Evolutionary conservation across 805 yeast genomes (phyloP).

Genomic region (Pichia insulana): DNA sequence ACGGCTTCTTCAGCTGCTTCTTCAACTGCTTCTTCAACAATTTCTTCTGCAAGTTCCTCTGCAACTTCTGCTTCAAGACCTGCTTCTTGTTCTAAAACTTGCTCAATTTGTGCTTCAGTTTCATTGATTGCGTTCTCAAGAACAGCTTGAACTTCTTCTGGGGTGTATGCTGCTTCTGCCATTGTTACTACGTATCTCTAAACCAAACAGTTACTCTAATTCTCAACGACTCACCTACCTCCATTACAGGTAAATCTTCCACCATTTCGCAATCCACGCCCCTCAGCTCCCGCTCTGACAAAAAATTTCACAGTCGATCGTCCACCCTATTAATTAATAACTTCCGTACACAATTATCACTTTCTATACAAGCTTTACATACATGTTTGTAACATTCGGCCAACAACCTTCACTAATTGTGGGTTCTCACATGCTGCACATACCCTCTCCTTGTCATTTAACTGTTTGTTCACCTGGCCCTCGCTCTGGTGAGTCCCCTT

Average conservation of each 20-base stretch:
- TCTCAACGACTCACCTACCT: too few species aligned
- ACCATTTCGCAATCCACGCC: too few species aligned
- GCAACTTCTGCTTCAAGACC: constrained; percentile 2
- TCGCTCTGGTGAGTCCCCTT: constrained; percentile 96
- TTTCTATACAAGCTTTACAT: too few species aligned
- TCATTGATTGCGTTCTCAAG: constrained; percentile 7
- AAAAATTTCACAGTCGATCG: neutral
- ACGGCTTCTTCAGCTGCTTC: constrained; percentile 16
- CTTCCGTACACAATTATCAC: neutral
- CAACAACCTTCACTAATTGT: constrained; percentile 81
- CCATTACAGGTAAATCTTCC: too few species aligned
- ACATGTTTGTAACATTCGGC: constrained; percentile 86
- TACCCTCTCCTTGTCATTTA: constrained; percentile 94
- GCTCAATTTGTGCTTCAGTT: constrained; percentile 9
- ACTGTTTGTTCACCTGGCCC: constrained; percentile 89
- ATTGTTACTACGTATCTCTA: too few species aligned
- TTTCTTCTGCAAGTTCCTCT: constrained; percentile 10
- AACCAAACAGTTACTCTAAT: too few species aligned
- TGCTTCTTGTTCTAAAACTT: neutral
- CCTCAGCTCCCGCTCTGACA: too few species aligned
- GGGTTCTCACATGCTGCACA: constrained; percentile 98
- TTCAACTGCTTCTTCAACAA: constrained; percentile 21
- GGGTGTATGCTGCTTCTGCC: constrained; percentile 32
- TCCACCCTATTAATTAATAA: neutral
- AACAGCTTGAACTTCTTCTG: constrained; percentile 10